These are phyloP conservation scores for Rhizopus stolonifer DNA, from an alignment of 371 early-diverging fungal species.

Conservation along the genomic window DNA sequence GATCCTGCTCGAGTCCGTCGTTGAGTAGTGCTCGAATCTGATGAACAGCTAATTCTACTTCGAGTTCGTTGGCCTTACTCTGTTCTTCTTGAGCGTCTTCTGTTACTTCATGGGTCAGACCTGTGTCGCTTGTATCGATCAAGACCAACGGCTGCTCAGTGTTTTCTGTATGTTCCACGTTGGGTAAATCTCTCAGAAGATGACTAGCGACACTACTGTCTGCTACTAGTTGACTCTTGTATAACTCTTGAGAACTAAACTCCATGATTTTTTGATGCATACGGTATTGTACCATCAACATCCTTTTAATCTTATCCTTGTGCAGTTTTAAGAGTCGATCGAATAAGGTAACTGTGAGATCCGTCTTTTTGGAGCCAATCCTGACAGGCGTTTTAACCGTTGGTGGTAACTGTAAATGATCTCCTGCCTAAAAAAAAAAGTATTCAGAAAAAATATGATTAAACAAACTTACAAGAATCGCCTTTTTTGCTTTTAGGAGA, in stretches of 20 bases:
- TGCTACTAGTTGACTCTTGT: conserved; percentile 64
- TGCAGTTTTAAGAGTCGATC: conserved; percentile 66
- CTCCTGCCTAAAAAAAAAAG: conserved; percentile 70
- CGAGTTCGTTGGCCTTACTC: conserved; percentile 73
- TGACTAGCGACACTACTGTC: conserved; percentile 66
- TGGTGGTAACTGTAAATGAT: conserved; percentile 92
- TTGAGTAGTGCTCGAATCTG: conserved; percentile 64
- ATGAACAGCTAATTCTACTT: conserved; percentile 64
- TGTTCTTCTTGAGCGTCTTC: conserved; percentile 63
- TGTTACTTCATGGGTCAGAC: conserved; percentile 42
- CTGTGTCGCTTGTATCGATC: conserved; percentile 77
- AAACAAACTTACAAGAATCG: conserved; percentile 61
- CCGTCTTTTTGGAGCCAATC: conserved; percentile 18
- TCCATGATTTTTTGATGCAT: conserved; percentile 85
- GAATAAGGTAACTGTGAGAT: conserved; percentile 60
- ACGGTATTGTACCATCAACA: conserved; percentile 86
- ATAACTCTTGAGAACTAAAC: conserved; percentile 69
- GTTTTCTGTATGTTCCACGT: conserved; percentile 58
- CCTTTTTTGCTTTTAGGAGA: conserved; percentile 69
- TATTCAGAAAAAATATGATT: neutral
- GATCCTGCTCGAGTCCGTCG: conserved; percentile 60
- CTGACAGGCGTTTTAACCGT: conserved; percentile 61
- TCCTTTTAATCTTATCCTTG: conserved; percentile 58
- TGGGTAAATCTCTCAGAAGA: conserved; percentile 63
- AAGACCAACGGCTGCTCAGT: conserved; percentile 64